phyloP scores from a whole-genome alignment of 495 filamentous ascomycete genomes.

The Acidiella bohemica region DNA sequence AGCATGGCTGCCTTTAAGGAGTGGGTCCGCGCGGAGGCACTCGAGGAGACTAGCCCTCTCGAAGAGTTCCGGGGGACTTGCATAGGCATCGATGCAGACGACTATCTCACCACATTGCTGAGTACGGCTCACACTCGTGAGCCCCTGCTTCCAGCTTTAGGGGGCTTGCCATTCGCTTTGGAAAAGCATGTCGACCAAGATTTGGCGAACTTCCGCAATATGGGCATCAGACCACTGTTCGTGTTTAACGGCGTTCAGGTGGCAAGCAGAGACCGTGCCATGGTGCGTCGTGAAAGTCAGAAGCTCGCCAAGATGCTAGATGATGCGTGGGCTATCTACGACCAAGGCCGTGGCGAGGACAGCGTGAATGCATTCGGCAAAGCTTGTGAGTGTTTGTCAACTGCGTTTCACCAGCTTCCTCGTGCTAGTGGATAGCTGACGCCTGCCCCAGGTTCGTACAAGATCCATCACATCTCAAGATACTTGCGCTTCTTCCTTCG shows the following conservation, averaged over 20 bases:
- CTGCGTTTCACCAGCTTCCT: no score
- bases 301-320: constrained; percentile 16
- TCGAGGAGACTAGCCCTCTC: constrained; percentile 22
- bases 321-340: constrained; percentile 70
- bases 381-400: constrained; percentile 52
- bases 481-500: constrained; percentile 55
- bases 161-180: constrained; percentile 72
- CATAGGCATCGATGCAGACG: constrained; percentile 77
- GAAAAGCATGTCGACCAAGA: constrained; percentile 58
- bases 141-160: constrained; percentile 76
- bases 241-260: constrained; percentile 79
- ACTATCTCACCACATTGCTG: constrained; percentile 70
- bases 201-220: constrained; percentile 49
- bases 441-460: constrained; percentile 55
- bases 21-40: constrained; percentile 10
- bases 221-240: constrained; percentile 59
- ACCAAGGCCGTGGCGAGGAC: constrained; percentile 51
- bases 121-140: constrained; percentile 56
- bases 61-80: constrained; percentile 54
- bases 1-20: constrained; percentile 14
- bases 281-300: constrained; percentile 26
- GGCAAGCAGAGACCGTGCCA: constrained; percentile 45
- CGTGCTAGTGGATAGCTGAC: no score
- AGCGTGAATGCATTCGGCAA: constrained; percentile 73
- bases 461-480: constrained; percentile 31